These are phyloP conservation scores for Volvox carteri DNA, from an alignment of 163 green algal genomes.

Conservation along the genomic window DNA sequence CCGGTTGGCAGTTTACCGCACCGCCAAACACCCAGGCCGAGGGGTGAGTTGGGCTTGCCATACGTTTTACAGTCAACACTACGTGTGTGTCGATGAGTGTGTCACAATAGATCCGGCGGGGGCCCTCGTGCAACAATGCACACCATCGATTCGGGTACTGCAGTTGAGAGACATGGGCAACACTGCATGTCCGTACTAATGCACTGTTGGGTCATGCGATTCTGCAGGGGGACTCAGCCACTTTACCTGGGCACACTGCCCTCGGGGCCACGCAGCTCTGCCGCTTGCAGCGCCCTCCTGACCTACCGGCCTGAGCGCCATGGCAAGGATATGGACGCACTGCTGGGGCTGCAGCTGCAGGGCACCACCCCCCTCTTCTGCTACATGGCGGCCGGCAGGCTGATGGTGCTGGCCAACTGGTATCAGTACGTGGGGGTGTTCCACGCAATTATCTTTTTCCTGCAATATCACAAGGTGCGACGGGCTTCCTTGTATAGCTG, in stretches of 20 bases:
- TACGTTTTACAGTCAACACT: too few relatives aligned
- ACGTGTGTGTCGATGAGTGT: too few relatives aligned
- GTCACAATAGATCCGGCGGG: too few relatives aligned
- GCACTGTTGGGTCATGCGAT: not conserved
- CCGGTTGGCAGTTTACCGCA: slow-evolving; percentile 78
- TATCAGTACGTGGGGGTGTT: slow-evolving; percentile 61
- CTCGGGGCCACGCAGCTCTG: slow-evolving; percentile 55
- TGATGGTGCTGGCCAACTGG: slow-evolving; percentile 47
- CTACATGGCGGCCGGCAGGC: slow-evolving; percentile 55
- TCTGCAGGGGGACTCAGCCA: slow-evolving; percentile 50
- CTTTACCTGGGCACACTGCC: slow-evolving; percentile 81
- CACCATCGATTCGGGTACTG: too few relatives aligned
- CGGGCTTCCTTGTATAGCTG: too few relatives aligned
- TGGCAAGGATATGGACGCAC: slow-evolving; percentile 29
- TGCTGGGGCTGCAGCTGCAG: slow-evolving; percentile 45
- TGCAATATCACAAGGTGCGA: slow-evolving; percentile 65
- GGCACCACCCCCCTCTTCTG: slow-evolving; percentile 48
- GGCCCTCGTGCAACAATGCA: too few relatives aligned
- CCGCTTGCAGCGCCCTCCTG: slow-evolving; percentile 77
- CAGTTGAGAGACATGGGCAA: not conserved
- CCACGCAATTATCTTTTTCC: slow-evolving; percentile 69
- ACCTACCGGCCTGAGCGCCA: slow-evolving; percentile 69
- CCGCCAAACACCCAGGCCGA: slow-evolving; percentile 45
- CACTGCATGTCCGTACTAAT: not conserved
- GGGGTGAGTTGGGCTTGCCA: slow-evolving; percentile 26